Evolutionary conservation across 1,284 basidiomycete species (phyloP), one percentile per base, ranked within the genome.

Genomic region (Cystobasidiaceae sp.): DNA sequence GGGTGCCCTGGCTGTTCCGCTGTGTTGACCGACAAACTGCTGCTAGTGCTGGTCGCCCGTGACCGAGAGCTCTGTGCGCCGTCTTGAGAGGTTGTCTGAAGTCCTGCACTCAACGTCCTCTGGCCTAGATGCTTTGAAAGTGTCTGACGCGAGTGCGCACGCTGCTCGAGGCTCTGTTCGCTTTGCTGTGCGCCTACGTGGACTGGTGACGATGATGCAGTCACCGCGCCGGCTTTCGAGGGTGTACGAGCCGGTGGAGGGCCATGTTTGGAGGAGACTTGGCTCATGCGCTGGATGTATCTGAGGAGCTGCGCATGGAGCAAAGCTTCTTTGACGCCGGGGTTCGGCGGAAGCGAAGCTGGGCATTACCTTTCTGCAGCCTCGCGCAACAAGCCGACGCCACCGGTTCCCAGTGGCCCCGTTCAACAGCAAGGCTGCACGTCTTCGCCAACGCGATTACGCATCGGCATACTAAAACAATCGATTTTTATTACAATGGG

Each of bases 51-150:
- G 7, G n/a, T n/a, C 27, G 49, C 54, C 25, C 60, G 46, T 44
- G 33, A 37, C 9, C 59, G 57, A 39, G 30, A 15, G 19, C 17
- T 15, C 21, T 25, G 27, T 19, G n/a, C 33, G n/a, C 45, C 32
- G 7, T 30, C 27, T 9, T 27, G 43, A 11, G 23, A 30, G 17
- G 23, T 39, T 9, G 17, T n/a, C 7, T 15, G 23, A 44, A 27
- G 11, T 7, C 17, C 54, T 27, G 34, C 46, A 19, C 43, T 33
- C 33, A 60, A 34, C 23, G 49, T 60, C 32, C 58, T 50, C 28
- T 60, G 58, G 32, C 58, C 54, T 4, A 62, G 50, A 33, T 62
- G 60, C 23, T 32, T 28, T 23, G 60, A 62, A 6, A 62, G 37
- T 1, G 37, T 62, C 13, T 52, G 46, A 13, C 60, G 17, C 11